These are phyloP conservation scores for Dactylellina cionopaga DNA, from an alignment of 2,329 filamentous ascomycete species.

Conservation along the genomic window DNA sequence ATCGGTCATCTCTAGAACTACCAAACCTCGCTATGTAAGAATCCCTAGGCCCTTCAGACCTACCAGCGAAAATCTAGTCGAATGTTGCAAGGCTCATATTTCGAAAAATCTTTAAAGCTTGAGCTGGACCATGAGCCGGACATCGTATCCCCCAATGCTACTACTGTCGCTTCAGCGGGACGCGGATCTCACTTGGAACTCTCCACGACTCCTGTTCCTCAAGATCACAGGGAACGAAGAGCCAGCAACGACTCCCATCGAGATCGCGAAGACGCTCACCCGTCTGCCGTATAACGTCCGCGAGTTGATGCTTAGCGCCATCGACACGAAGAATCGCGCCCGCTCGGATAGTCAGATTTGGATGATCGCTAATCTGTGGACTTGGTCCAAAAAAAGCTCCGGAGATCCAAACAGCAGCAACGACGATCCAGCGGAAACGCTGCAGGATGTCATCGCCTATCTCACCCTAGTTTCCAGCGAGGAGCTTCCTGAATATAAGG, in stretches of 20 bases:
- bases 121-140: neutral
- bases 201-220: constrained; percentile 27
- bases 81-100: too few relatives aligned
- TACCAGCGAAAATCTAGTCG: too few relatives aligned
- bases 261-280: constrained; percentile 44
- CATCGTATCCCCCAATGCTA: constrained; percentile 28
- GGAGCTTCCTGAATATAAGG: constrained; percentile 23
- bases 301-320: constrained; percentile 37
- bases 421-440: constrained; percentile 41
- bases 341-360: constrained; percentile 33
- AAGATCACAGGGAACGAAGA: constrained; percentile 49
- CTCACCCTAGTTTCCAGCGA: constrained; percentile 30
- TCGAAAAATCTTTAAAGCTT: too few relatives aligned
- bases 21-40: too few relatives aligned
- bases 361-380: constrained; percentile 49
- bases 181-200: constrained; percentile 27
- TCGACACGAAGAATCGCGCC: constrained; percentile 21
- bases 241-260: constrained; percentile 43
- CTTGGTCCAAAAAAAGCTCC: constrained; percentile 38
- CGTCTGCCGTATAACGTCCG: constrained; percentile 42
- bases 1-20: too few relatives aligned
- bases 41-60: too few relatives aligned
- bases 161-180: constrained; percentile 37
- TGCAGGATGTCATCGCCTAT: constrained; percentile 50
- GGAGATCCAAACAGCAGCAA: constrained; percentile 24